These are phyloP conservation scores for Fusarium nelsonii DNA, from an alignment of 2,329 filamentous ascomycete genomes.

Conservation along the genomic window DNA sequence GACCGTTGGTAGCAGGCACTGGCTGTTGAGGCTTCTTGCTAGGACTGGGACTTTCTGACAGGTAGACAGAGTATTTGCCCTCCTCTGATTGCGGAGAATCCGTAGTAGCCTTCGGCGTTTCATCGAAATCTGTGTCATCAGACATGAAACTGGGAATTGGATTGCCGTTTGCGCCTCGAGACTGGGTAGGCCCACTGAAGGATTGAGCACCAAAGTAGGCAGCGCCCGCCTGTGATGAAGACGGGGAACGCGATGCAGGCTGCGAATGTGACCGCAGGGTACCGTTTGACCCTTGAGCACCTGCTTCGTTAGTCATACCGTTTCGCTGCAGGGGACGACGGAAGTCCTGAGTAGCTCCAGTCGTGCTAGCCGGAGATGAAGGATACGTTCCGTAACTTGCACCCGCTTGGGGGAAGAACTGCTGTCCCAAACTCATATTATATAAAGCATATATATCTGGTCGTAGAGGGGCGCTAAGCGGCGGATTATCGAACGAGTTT, in stretches of 20 bases:
- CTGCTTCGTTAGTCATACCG: slow-evolving; percentile 62
- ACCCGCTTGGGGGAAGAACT: slow-evolving; percentile 61
- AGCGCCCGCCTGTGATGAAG: slow-evolving; percentile 46
- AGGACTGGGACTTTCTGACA: slow-evolving; percentile 48
- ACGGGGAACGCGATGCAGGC: slow-evolving; percentile 65
- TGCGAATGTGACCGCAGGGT: slow-evolving; percentile 76
- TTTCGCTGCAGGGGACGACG: slow-evolving; percentile 70
- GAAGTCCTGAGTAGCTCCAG: slow-evolving; percentile 62
- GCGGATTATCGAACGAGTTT: slow-evolving; percentile 72
- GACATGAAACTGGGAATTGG: slow-evolving; percentile 68
- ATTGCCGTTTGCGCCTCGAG: slow-evolving; percentile 62
- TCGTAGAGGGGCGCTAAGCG: slow-evolving; percentile 68
- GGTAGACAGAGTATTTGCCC: slow-evolving; percentile 49
- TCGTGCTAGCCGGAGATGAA: slow-evolving; percentile 65
- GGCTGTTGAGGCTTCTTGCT: slow-evolving; percentile 44
- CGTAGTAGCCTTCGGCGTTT: slow-evolving; percentile 55
- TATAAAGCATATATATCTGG: slow-evolving; percentile 69
- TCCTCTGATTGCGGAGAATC: slow-evolving; percentile 65
- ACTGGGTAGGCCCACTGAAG: slow-evolving; percentile 53
- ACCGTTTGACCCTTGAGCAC: slow-evolving; percentile 62
- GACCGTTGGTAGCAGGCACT: slow-evolving; percentile 52
- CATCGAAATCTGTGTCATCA: slow-evolving; percentile 65
- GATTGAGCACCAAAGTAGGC: slow-evolving; percentile 51
- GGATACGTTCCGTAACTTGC: slow-evolving; percentile 66
- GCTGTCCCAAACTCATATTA: slow-evolving; percentile 56